phyloP scores from a whole-genome alignment of 768 basidiomycete species.

The Boletus sp. region DNA sequence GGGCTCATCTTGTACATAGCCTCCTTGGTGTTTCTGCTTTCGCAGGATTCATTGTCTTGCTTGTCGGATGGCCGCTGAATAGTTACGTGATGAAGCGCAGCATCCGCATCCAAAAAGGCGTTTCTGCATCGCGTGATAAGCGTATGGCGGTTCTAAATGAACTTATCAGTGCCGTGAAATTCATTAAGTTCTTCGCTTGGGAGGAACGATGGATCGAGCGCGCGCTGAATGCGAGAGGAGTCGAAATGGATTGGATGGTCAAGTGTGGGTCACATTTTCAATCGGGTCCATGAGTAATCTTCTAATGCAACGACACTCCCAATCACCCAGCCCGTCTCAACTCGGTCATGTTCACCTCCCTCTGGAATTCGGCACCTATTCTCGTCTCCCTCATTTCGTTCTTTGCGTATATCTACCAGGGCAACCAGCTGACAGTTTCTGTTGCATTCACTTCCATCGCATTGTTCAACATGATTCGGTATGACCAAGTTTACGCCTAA shows the following conservation, averaged over 20 bases:
- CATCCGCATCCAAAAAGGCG: constrained; percentile 35
- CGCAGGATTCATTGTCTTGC: constrained; percentile 41
- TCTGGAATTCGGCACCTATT: constrained; percentile 78
- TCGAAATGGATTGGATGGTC: constrained; percentile 76
- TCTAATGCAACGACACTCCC: neutral
- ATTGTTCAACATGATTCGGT: constrained; percentile 82
- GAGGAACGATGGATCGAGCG: constrained; percentile 43
- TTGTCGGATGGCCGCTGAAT: constrained; percentile 41
- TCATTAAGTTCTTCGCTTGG: constrained; percentile 45
- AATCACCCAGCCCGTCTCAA: constrained; percentile 60
- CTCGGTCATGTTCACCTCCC: constrained; percentile 60
- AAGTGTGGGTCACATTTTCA: constrained; percentile 44
- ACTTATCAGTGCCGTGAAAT: constrained; percentile 38
- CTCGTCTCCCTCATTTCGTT: constrained; percentile 80
- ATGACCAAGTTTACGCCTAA: constrained; percentile 6
- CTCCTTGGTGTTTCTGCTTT: constrained; percentile 48
- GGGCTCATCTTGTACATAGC: constrained; percentile 49
- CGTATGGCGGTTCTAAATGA: constrained; percentile 46
- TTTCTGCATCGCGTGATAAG: constrained; percentile 36
- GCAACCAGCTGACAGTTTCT: constrained; percentile 71
- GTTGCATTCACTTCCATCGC: constrained; percentile 88
- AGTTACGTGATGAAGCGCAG: constrained; percentile 37
- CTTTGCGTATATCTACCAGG: constrained; percentile 65
- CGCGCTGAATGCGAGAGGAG: constrained; percentile 47
- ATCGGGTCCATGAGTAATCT: neutral